Base-by-base conservation (phyloP, 495 filamentous ascomycete species). In the Penicillium odoratum region DNA sequence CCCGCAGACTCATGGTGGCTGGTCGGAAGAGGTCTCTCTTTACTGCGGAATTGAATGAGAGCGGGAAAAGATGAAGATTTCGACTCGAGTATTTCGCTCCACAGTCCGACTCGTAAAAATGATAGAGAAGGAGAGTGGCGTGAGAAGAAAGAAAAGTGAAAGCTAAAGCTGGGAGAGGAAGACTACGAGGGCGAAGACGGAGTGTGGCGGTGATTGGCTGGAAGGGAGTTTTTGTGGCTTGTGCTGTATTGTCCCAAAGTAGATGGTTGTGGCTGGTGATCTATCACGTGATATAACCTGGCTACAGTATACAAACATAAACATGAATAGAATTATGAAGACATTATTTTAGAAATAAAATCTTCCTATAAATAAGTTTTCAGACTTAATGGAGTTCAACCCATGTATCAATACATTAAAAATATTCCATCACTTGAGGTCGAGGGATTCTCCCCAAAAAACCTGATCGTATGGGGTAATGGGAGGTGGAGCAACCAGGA, bases 1-100 rank as follows among this genome's bases (percentile, higher is more conserved):
- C 88, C 66, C 84, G 83, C 75, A 88, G 81, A 73, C 84, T 90
- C 88, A 93, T 93, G 46, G 55, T 77, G 67, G 53, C 61, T 65
- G 62, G 28, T 63, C 50, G 58, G 58, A 55, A 56, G 53, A 52
- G 69, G 69, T 60, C 48, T 60, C 59, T 64, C 55, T 49, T 60
- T 57, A 56, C 38, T 30, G 57, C 36, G 52, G 36, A 42, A 59
- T 51, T 40, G 56, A 57, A 48, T n/a, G 49, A 53, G 46, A 28
- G 51, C 40, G 34, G 29, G 21, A 28, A 33, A 34, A 36, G 16
- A 33, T 30, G 16, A 33, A 48, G 42, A 47, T 18, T 45, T 18
- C 3, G 16, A 45, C 9, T 18, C 38, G 7, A 26, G 2, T 16
- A 31, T 3, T n/a, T 5, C 2, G 7, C 36, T 29, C 34, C 51